phyloP scores from a whole-genome alignment of 1,139 yeast species.

The Suzukiozyma palmioleophila region DNA sequence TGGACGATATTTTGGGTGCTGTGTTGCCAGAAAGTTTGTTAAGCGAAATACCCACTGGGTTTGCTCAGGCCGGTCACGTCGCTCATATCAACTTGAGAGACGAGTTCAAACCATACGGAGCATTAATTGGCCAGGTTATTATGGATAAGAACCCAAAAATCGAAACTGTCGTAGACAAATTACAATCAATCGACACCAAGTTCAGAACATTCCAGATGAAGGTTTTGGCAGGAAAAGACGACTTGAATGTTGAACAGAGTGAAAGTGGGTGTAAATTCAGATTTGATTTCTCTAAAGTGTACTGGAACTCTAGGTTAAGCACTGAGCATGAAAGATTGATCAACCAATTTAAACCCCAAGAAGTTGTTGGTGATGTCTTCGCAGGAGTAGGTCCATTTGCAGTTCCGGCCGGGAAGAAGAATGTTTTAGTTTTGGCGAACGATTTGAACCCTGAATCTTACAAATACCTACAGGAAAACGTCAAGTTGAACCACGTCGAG shows the following conservation, averaged over 20 bases:
- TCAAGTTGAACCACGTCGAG: slow-evolving; percentile 57
- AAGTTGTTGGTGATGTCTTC: slow-evolving; percentile 89
- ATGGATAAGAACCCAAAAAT: slow-evolving; percentile 79
- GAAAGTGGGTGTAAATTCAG: slow-evolving; percentile 84
- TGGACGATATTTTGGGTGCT: slow-evolving; percentile 78
- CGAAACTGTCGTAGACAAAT: slow-evolving; percentile 90
- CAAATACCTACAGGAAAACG: slow-evolving; percentile 64
- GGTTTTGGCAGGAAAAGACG: slow-evolving; percentile 76
- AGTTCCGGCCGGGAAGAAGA: slow-evolving; percentile 88
- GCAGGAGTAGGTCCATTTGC: slow-evolving; percentile 99
- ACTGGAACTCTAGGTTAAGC: slow-evolving; percentile 95
- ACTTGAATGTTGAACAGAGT: slow-evolving; percentile 76
- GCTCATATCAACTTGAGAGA: slow-evolving; percentile 88
- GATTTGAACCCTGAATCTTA: slow-evolving; percentile 89
- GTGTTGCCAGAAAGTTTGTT: slow-evolving; percentile 68
- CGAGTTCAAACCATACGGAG: slow-evolving; percentile 79
- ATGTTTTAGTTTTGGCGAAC: slow-evolving; percentile 79
- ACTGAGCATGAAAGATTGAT: slow-evolving; percentile 90
- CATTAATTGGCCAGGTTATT: slow-evolving; percentile 82
- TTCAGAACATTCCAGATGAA: slow-evolving; percentile 94
- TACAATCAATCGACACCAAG: slow-evolving; percentile 79
- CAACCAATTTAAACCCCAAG: slow-evolving; percentile 51
- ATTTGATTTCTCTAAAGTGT: slow-evolving; percentile 89
- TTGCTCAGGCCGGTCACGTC: slow-evolving; percentile 91
- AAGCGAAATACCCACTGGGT: slow-evolving; percentile 83